Evolutionary conservation across 2,329 filamentous ascomycete genomes (phyloP).

Genomic region (Chaetomium sp.): DNA sequence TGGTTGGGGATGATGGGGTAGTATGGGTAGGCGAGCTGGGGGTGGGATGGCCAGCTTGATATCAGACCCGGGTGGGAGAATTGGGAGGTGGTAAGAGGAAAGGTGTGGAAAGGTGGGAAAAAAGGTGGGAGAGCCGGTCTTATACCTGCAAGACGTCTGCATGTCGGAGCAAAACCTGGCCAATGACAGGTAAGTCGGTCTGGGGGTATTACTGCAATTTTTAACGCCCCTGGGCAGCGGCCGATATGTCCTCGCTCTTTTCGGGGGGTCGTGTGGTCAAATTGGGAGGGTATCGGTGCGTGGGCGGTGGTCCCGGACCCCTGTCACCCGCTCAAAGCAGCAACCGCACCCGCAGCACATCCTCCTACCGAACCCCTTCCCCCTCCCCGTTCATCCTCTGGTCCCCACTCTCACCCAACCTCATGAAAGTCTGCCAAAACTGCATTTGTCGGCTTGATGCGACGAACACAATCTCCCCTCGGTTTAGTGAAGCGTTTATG

Average conservation of each 20-base stretch:
- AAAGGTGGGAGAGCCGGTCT: constrained; percentile 5
- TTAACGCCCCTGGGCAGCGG: neutral
- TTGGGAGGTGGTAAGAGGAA: neutral
- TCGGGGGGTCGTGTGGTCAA: neutral
- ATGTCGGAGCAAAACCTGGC: neutral
- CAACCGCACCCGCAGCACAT: no score
- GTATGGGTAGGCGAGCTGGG: neutral
- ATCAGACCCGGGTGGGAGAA: neutral
- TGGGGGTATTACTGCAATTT: neutral
- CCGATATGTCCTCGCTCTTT: neutral
- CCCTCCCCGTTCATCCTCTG: no score
- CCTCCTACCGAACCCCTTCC: no score
- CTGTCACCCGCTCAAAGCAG: no score
- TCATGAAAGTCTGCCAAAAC: no score
- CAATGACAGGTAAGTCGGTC: constrained; percentile 2
- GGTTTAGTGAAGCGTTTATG: no score
- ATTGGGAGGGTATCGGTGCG: neutral
- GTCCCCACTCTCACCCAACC: no score
- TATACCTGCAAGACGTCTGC: constrained; percentile 9
- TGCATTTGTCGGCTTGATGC: no score
- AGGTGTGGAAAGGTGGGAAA: neutral
- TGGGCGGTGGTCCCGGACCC: no score
- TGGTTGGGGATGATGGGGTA: neutral
- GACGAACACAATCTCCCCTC: no score
- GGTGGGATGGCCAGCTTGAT: neutral